Evolutionary conservation across 2,329 filamentous ascomycete species (phyloP), one percentile per base, ranked within the genome.

Genomic region (Beauveria varroae): DNA sequence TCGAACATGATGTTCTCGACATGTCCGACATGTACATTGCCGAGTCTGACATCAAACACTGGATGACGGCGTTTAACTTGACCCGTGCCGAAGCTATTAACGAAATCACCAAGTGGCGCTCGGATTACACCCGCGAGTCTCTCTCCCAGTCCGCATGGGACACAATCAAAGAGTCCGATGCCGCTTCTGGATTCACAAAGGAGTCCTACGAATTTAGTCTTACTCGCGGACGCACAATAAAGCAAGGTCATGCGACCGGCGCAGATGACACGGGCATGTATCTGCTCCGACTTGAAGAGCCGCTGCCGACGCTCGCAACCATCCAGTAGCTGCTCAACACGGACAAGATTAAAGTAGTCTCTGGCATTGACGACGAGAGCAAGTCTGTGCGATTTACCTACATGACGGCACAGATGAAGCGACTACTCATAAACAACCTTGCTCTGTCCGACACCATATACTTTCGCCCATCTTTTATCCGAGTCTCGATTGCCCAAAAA

Each of bases 181-280:
- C 46, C 22, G 46, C 46, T 30, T 24, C 37, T 0, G 61, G 58
- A 9, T 62, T 62, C 51, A 58, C 54, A 22, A 64, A 65, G 46
- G 60, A 65, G 22, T 44, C 57, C 1, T 65, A 65, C 20, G 64
- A 65, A 18, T 64, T 61, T 40, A 61, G 53, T 24, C 26, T 63
- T 18, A 20, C 49, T 40, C 47, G 34, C 8, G 16, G 40, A 12
- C 28, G 50, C n/a, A 47, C 46, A 12, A 20, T 43, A 7, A 26
- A 50, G 16, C 24, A 40, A 18, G 24, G 3, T 14, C 8, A 53
- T 41, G 52, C 18, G 6, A 44, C 41, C 14, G 51, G 20, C 9
- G n/a, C 26, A 6, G 9, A 43, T 16, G 12, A 62, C 37, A 49
- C 34, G 51, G 37, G 56, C 22, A 56, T 57, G 62, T 22, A 55